Percentiles rank a stretch among this genome's conserved stretches.
Conservation (phyloP, 495 filamentous ascomycete species). For the Aspergillus sclerotiicarbonarius region DNA sequence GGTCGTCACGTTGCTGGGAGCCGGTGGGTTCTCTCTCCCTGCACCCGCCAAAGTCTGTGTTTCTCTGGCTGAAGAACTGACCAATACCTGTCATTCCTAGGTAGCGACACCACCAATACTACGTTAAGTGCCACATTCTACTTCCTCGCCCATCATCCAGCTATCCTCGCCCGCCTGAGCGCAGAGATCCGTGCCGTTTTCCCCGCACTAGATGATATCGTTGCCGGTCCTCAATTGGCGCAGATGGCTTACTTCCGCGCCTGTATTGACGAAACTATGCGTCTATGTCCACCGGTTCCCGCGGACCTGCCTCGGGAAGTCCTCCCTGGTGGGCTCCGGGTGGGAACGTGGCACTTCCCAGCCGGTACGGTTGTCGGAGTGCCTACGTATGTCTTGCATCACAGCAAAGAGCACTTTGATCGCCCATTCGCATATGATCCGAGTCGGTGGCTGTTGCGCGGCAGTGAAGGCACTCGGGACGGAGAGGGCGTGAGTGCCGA, state of each 20-base stretch:
- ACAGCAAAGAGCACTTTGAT: background rate
- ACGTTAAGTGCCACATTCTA: constrained; percentile 6
- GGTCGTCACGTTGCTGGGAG: background rate
- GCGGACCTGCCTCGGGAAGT: constrained; percentile 9
- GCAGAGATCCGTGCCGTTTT: constrained; percentile 4
- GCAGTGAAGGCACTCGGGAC: constrained; percentile 2
- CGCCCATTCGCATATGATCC: background rate
- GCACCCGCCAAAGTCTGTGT: background rate
- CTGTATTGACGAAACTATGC: constrained; percentile 14
- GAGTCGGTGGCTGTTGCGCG: constrained; percentile 15
- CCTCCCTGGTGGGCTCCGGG: background rate
- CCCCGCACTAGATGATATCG: constrained; percentile 9
- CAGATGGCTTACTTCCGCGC: constrained; percentile 9
- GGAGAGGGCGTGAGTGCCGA: background rate
- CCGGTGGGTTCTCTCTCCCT: background rate
- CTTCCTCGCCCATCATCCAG: constrained; percentile 10
- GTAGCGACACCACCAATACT: constrained; percentile 7
- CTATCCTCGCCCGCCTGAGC: constrained; percentile 6
- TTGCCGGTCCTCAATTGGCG: constrained; percentile 6
- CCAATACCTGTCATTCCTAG: background rate
- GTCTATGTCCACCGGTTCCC: constrained; percentile 11
- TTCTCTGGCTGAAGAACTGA: background rate
- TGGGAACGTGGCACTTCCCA: background rate
- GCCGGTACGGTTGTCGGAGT: background rate
- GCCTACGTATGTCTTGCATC: background rate